Conservation (phyloP, 2,329 filamentous ascomycete genomes). For the Xylariaceae sp. region DNA sequence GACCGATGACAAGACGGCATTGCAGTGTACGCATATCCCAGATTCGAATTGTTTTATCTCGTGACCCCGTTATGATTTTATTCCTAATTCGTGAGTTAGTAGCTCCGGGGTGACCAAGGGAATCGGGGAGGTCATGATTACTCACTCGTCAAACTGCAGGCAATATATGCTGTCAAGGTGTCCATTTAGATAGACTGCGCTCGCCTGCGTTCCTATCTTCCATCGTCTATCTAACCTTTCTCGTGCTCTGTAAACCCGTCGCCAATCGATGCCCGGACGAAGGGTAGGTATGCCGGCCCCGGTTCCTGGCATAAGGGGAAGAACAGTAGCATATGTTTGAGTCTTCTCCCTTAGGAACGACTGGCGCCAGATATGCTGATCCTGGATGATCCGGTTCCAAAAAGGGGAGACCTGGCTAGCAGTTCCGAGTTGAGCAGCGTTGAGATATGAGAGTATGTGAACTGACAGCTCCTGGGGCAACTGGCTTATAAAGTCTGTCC, state of each 20-base stretch:
- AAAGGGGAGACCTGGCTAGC: slow-evolving; percentile 45
- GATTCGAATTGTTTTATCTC: slow-evolving; percentile 89
- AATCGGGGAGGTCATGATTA: slow-evolving; percentile 15
- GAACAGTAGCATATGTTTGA: slow-evolving; percentile 53
- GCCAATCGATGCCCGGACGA: slow-evolving; percentile 70
- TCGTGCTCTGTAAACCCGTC: slow-evolving; percentile 73
- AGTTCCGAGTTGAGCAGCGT: slow-evolving; percentile 45
- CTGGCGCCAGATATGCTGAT: slow-evolving; percentile 58
- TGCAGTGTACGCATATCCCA: slow-evolving; percentile 91
- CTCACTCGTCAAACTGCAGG: slow-evolving; percentile 92
- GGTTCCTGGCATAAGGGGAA: slow-evolving; percentile 45
- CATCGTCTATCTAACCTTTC: slow-evolving; percentile 72
- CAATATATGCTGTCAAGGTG: slow-evolving; percentile 97
- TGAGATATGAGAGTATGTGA: slow-evolving; percentile 52
- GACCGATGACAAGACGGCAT: slow-evolving; percentile 82
- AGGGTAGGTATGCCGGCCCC: slow-evolving; percentile 53
- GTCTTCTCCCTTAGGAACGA: slow-evolving; percentile 59
- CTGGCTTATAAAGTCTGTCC: slow-evolving; percentile 51
- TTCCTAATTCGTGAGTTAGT: slow-evolving; percentile 49
- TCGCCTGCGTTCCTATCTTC: slow-evolving; percentile 65
- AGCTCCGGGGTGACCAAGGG: neutral
- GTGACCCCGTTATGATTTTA: slow-evolving; percentile 94
- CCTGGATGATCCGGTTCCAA: slow-evolving; percentile 45
- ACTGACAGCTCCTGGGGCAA: slow-evolving; percentile 56
- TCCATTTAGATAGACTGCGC: slow-evolving; percentile 82